Evolutionary conservation across 176 grass and related monocot genomes (phyloP), one percentile per base, ranked within the genome.

Genomic region (Microstegium vimineum): DNA sequence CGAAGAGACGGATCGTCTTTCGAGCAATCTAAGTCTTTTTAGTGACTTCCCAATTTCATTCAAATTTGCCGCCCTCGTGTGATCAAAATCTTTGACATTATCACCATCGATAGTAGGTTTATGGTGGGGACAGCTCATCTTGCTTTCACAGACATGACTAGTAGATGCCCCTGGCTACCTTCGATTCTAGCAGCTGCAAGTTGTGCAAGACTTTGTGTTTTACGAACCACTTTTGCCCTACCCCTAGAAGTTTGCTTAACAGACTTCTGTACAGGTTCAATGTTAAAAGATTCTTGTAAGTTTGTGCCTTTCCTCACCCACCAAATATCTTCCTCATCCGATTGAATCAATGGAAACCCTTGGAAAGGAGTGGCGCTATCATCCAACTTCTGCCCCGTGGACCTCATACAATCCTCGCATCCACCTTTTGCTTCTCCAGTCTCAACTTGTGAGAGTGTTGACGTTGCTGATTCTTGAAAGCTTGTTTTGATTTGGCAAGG

Each of bases 91-190:
- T 89, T 91, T 96, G 64, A 82, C 83, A 85, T 32, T 86, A 65
- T 92, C 97, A 77, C 81, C 56, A 78, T 94, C 93, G 33, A 33
- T 78, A 67, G 66, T 84, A 80, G 93, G 85, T 85, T 93, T 90
- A 83, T 94, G 97, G 81, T 96, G 97, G 18, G 91, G 87, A 74
- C 97, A 96, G 67, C 80, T 88, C 79, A 90, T 63, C 74, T 99
- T 99, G 76, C 85, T 99, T 78, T 99, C 93, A 49, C 97, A 99
- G 60, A 94, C 89, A 95, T 99, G 97, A 79, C 97, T 99, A 78
- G 97, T 94, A 83, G 97, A 99, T 71, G 97, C 93, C 51, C 93
- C 66, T 96, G 93, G 79, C 91, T 96, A 80, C 93, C 90, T 85
- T 99, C 97, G 77, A 96, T 99, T 77, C 93, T 85, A 85, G 90